Percentiles rank a stretch among this genome's conserved stretches.
phyloP scores from a whole-genome alignment of 164 flowering plant genomes.

The Dillenia suffruticosa region DNA sequence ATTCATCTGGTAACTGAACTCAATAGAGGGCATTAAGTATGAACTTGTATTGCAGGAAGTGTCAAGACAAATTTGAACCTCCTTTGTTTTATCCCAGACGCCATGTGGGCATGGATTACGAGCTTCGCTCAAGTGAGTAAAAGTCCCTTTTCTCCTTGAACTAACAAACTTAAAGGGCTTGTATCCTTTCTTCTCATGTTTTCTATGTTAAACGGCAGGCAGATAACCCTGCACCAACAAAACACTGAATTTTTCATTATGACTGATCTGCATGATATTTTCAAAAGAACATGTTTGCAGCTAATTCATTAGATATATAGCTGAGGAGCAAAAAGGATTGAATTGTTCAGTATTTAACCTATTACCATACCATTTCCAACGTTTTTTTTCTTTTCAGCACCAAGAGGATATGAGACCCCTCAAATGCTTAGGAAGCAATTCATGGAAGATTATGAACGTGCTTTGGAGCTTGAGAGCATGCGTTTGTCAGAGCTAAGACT shows the following conservation, averaged over 20 bases:
- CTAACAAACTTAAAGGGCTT: too few relatives aligned
- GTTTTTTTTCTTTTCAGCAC: conserved; percentile 13
- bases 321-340: too few relatives aligned
- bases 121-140: conserved; percentile 28
- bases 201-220: too few relatives aligned
- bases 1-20: neutral
- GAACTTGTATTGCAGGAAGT: conserved; percentile 26
- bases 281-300: too few relatives aligned
- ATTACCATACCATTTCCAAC: too few relatives aligned
- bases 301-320: too few relatives aligned
- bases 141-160: neutral
- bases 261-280: too few relatives aligned
- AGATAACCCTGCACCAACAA: too few relatives aligned
- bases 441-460: conserved; percentile 28
- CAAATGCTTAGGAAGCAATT: conserved; percentile 22
- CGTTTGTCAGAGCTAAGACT: conserved; percentile 20
- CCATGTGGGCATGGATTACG: conserved; percentile 25
- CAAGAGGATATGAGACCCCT: conserved; percentile 19
- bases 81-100: conserved; percentile 12
- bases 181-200: too few relatives aligned
- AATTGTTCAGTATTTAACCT: too few relatives aligned
- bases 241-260: too few relatives aligned
- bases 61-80: conserved; percentile 26
- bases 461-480: conserved; percentile 23
- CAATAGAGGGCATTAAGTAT: neutral